Percentiles rank a stretch among this genome's conserved stretches.
Conservation (phyloP, 176 grass and related monocot genomes). For the Paspalum vaginatum region DNA sequence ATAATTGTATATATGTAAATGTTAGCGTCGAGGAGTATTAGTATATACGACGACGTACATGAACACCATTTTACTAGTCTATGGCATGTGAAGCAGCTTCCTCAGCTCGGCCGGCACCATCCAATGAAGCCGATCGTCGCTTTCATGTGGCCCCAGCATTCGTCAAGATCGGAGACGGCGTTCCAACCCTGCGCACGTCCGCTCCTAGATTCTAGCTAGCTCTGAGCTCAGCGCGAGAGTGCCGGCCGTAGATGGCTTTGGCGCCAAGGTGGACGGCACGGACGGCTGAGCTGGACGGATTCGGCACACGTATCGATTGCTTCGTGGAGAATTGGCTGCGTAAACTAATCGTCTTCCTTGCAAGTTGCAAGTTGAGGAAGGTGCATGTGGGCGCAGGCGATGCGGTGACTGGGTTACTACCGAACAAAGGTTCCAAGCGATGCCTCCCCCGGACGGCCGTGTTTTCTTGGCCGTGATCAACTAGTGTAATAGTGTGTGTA, state of each 20-base stretch:
- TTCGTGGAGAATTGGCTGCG: neutral
- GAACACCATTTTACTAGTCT: conserved; percentile 6
- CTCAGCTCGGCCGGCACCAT: conserved; percentile 6
- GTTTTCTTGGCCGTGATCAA: conserved; percentile 30
- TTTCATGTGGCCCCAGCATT: conserved; percentile 4
- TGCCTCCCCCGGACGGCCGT: conserved; percentile 39
- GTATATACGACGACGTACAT: neutral
- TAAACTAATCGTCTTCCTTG: conserved; percentile 7
- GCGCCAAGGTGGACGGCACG: neutral
- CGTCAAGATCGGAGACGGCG: conserved; percentile 28
- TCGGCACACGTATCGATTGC: neutral
- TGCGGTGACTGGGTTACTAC: neutral
- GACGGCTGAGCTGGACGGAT: neutral
- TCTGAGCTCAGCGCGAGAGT: neutral
- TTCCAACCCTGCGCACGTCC: neutral
- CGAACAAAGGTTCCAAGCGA: conserved; percentile 34
- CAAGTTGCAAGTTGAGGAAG: conserved; percentile 46
- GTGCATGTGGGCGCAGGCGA: conserved; percentile 36
- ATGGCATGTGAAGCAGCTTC: neutral
- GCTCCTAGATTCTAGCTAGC: neutral
- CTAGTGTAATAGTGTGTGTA: neutral
- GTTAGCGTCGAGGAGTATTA: neutral
- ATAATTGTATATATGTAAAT: too few relatives aligned
- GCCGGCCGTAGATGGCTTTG: neutral
- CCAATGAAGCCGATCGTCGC: conserved; percentile 14